These are phyloP conservation scores for Bipolaris sorokiniana DNA, from an alignment of 2,329 filamentous ascomycete species.

Conservation along the genomic window DNA sequence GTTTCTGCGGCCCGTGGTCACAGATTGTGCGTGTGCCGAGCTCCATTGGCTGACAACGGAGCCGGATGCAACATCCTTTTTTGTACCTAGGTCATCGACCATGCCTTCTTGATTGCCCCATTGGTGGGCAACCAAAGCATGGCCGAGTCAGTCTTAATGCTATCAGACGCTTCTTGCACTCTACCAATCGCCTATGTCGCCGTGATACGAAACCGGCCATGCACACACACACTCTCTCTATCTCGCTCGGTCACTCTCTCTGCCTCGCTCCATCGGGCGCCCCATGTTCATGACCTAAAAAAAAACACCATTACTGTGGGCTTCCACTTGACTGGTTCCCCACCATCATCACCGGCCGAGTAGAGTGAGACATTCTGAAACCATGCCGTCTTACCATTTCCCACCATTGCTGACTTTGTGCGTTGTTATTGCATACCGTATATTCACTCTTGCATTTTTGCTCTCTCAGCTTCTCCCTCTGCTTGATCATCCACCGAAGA, in stretches of 20 bases:
- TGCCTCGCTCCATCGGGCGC: not conserved
- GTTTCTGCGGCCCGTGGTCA: conserved; percentile 18
- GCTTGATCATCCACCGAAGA: not conserved
- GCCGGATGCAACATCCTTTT: conserved; percentile 1
- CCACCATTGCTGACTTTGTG: not conserved
- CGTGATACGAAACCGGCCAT: not conserved
- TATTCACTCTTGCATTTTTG: not conserved
- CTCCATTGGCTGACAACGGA: conserved; percentile 14
- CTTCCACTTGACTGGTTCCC: not conserved
- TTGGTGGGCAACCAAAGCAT: conserved; percentile 13
- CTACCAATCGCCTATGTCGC: conserved; percentile 21
- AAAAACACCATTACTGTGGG: not conserved
- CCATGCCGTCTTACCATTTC: not conserved
- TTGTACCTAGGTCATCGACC: conserved; percentile 13
- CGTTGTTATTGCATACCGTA: not conserved
- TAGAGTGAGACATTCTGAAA: not conserved
- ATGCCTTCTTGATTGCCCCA: conserved; percentile 1
- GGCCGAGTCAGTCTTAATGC: conserved; percentile 13
- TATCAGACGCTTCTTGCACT: conserved; percentile 14
- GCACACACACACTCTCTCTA: not conserved
- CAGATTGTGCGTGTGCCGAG: conserved; percentile 11
- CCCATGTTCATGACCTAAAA: not conserved
- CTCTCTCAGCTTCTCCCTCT: conserved; percentile 3
- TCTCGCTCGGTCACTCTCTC: not conserved
- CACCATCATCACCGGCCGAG: not conserved